These are phyloP conservation scores for Glycine latifolia DNA, from an alignment of 306 rosid species.

Conservation along the genomic window DNA sequence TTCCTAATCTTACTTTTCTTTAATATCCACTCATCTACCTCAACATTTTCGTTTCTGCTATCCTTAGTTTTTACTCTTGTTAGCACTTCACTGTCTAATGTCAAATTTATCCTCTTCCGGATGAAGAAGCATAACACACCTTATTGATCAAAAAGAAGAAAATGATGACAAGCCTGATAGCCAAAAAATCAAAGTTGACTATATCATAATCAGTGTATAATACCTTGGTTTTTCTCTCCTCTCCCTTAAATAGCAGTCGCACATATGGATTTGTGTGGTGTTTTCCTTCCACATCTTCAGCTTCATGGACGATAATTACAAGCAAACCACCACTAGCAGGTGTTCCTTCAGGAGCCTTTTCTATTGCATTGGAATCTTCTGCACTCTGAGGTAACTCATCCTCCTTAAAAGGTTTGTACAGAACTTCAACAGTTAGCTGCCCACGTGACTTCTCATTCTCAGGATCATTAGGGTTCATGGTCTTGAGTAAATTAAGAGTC, in stretches of 20 bases:
- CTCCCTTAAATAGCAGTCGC: slow-evolving; percentile 73
- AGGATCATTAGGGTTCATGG: slow-evolving; percentile 70
- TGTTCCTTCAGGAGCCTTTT: slow-evolving; percentile 91
- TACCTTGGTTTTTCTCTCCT: slow-evolving; percentile 88
- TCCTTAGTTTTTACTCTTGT: too few species aligned
- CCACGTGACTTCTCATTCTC: slow-evolving; percentile 80
- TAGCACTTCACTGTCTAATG: too few species aligned
- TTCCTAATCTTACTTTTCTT: too few species aligned
- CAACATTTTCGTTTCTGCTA: too few species aligned
- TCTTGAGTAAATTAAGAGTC: slow-evolving; percentile 73
- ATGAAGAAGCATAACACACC: not conserved
- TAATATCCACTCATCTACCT: too few species aligned
- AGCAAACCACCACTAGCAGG: slow-evolving; percentile 85
- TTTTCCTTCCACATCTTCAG: slow-evolving; percentile 93
- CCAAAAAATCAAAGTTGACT: not conserved
- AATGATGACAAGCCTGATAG: not conserved
- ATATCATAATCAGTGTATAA: not conserved
- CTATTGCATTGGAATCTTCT: slow-evolving; percentile 52
- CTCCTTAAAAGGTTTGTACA: slow-evolving; percentile 76
- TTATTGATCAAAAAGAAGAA: slow-evolving; percentile 2
- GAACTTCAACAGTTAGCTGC: slow-evolving; percentile 65
- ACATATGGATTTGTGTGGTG: slow-evolving; percentile 91
- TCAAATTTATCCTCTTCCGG: too few species aligned
- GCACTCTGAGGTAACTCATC: slow-evolving; percentile 57
- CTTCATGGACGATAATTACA: slow-evolving; percentile 74